Evolutionary conservation across 2,329 filamentous ascomycete species (phyloP).

Genomic region (Penicillium sp.): DNA sequence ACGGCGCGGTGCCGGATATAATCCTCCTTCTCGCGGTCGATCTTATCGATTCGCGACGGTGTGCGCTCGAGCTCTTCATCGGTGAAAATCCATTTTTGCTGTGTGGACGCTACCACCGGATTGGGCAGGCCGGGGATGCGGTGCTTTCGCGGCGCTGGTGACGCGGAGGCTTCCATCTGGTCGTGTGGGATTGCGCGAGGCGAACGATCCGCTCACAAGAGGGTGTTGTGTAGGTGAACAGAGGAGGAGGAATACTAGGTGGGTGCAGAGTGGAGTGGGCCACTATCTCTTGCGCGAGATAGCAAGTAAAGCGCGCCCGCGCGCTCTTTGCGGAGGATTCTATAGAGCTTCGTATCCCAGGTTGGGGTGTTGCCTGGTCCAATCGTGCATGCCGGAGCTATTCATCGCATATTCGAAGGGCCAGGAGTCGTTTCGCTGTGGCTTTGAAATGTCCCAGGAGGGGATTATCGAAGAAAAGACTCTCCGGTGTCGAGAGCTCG

Average conservation of each 20-base stretch:
- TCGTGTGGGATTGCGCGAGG: background rate
- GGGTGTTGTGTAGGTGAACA: background rate
- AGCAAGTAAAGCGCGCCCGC: slow-evolving; percentile 22
- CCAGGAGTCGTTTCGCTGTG: background rate
- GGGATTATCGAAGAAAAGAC: background rate
- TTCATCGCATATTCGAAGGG: slow-evolving; percentile 13
- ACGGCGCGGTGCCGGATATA: slow-evolving; percentile 84
- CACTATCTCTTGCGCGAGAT: background rate
- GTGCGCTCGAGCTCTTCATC: slow-evolving; percentile 78
- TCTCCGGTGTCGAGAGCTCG: background rate
- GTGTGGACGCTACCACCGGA: slow-evolving; percentile 55
- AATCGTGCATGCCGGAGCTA: slow-evolving; percentile 12
- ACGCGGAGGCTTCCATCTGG: slow-evolving; percentile 34
- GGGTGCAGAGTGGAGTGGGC: background rate
- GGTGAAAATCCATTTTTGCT: slow-evolving; percentile 86
- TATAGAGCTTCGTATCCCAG: slow-evolving; percentile 15
- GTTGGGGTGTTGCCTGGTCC: slow-evolving; percentile 9
- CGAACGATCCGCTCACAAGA: background rate
- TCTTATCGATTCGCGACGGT: slow-evolving; percentile 81
- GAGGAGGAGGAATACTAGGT: background rate
- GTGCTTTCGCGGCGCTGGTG: slow-evolving; percentile 27
- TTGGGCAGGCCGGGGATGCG: slow-evolving; percentile 45
- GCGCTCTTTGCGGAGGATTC: slow-evolving; percentile 14
- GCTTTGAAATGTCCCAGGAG: background rate
- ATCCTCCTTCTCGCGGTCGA: slow-evolving; percentile 75